A percentile compares a stretch with the other conserved stretches of the same genome.
These are phyloP conservation scores for Penicillium sp. DNA, from an alignment of 2,329 filamentous ascomycete genomes.

Conservation along the genomic window DNA sequence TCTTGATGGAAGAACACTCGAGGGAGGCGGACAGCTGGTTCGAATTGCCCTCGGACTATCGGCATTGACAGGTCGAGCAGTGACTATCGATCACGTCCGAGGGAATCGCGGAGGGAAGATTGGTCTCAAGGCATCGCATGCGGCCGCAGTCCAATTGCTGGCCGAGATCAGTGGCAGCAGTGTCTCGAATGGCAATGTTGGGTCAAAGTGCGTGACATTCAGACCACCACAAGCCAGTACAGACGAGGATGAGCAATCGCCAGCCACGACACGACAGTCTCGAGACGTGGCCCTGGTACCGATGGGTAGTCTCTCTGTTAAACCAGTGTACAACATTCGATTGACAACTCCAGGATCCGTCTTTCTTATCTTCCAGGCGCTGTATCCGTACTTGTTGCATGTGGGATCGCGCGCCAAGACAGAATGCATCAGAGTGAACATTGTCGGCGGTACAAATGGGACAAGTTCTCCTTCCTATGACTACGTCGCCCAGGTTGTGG, in stretches of 20 bases:
- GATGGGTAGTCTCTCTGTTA: slow-evolving; percentile 18
- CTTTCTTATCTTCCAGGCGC: slow-evolving; percentile 61
- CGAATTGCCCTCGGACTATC: slow-evolving; percentile 61
- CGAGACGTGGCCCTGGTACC: slow-evolving; percentile 17
- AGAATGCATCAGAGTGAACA: slow-evolving; percentile 43
- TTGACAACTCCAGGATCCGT: slow-evolving; percentile 58
- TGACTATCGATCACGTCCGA: slow-evolving; percentile 58
- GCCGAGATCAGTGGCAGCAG: slow-evolving; percentile 53
- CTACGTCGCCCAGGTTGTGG: slow-evolving; percentile 59
- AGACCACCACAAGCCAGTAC: not conserved
- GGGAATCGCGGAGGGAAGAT: slow-evolving; percentile 54
- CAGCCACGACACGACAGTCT: not conserved
- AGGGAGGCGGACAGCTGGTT: slow-evolving; percentile 65
- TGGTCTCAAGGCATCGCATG: slow-evolving; percentile 62
- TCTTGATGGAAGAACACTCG: slow-evolving; percentile 61
- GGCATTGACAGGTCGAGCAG: slow-evolving; percentile 54
- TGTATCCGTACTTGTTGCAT: slow-evolving; percentile 62
- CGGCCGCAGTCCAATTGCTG: slow-evolving; percentile 59
- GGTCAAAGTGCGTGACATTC: slow-evolving; percentile 37
- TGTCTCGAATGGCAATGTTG: slow-evolving; percentile 40
- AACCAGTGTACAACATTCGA: slow-evolving; percentile 45
- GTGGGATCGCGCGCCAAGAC: slow-evolving; percentile 28
- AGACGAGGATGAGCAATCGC: not conserved
- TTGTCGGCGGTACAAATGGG: slow-evolving; percentile 64
- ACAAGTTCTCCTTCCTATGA: slow-evolving; percentile 59